These are phyloP conservation scores for Suhomyces choctaworum DNA, from an alignment of 1,139 yeast genomes.

Conservation along the genomic window DNA sequence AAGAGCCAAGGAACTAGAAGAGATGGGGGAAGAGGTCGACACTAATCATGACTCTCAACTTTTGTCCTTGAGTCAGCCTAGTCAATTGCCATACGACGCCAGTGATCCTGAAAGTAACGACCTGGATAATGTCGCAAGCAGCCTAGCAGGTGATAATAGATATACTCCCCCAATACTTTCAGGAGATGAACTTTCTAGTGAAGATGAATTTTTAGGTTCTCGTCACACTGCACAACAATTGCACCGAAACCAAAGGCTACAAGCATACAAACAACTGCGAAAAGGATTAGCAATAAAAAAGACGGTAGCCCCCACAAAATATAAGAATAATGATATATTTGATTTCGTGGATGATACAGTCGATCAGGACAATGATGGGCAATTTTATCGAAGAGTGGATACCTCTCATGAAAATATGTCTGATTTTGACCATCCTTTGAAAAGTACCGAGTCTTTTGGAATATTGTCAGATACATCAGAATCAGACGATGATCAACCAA, in stretches of 20 bases:
- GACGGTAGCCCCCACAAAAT: background rate
- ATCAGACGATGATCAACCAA: constrained; percentile 9
- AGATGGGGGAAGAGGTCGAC: constrained; percentile 5
- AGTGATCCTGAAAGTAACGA: constrained; percentile 9
- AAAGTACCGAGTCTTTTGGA: constrained; percentile 12
- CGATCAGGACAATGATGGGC: constrained; percentile 10
- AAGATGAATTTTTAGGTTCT: background rate
- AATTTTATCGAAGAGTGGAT: constrained; percentile 13
- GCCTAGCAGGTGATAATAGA: background rate
- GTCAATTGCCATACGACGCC: constrained; percentile 1
- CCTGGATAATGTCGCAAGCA: constrained; percentile 5
- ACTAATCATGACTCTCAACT: constrained; percentile 5
- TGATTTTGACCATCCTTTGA: constrained; percentile 12
- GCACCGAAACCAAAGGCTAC: background rate
- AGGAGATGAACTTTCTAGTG: constrained; percentile 1
- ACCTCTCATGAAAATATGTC: constrained; percentile 15
- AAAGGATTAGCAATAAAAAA: constrained; percentile 42
- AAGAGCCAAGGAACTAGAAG: constrained; percentile 14
- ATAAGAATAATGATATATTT: constrained; percentile 3
- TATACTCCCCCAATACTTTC: background rate
- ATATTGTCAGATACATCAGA: constrained; percentile 14
- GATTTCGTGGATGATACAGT: constrained; percentile 16
- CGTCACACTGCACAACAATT: background rate
- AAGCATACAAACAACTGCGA: constrained; percentile 14
- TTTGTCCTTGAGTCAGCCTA: constrained; percentile 2